phyloP scores from a whole-genome alignment of 345 rosid species.

The Lumnitzera littorea region DNA sequence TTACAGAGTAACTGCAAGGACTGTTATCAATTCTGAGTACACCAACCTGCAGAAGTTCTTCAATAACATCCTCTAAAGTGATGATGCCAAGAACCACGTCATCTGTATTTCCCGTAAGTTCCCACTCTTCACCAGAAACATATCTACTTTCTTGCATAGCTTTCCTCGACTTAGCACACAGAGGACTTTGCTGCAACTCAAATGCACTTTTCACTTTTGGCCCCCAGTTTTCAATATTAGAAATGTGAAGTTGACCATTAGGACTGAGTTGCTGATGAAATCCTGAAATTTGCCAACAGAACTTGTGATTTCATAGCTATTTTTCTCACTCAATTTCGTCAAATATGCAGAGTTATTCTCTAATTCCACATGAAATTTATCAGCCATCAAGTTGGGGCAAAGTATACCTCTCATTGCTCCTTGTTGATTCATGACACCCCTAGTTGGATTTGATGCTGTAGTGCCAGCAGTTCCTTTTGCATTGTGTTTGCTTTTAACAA shows the following conservation, averaged over 20 bases:
- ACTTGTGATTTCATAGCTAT: neutral
- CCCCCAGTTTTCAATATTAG: too few relatives aligned
- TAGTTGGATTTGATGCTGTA: slow-evolving; percentile 12
- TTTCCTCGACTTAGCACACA: neutral
- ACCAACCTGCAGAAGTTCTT: slow-evolving; percentile 65
- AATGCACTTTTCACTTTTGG: too few relatives aligned
- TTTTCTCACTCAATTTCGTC: too few relatives aligned
- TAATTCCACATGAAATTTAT: neutral
- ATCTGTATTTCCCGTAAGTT: slow-evolving; percentile 21
- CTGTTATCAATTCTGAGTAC: neutral
- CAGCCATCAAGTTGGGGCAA: neutral
- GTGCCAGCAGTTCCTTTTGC: slow-evolving; percentile 19
- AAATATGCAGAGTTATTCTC: too few relatives aligned
- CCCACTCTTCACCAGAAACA: slow-evolving; percentile 19
- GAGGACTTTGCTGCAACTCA: neutral
- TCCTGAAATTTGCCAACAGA: slow-evolving; percentile 12
- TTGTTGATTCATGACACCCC: slow-evolving; percentile 3
- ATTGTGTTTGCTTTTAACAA: slow-evolving; percentile 36
- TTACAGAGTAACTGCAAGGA: neutral
- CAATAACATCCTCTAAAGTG: slow-evolving; percentile 89
- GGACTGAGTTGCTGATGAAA: slow-evolving; percentile 9
- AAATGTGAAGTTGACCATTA: slow-evolving; percentile 15
- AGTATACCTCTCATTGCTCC: neutral
- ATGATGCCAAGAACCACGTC: slow-evolving; percentile 71
- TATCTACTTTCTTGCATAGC: slow-evolving; percentile 9